Evolutionary conservation across 164 flowering plant genomes (phyloP).

Genomic region (Chimonanthus praecox): DNA sequence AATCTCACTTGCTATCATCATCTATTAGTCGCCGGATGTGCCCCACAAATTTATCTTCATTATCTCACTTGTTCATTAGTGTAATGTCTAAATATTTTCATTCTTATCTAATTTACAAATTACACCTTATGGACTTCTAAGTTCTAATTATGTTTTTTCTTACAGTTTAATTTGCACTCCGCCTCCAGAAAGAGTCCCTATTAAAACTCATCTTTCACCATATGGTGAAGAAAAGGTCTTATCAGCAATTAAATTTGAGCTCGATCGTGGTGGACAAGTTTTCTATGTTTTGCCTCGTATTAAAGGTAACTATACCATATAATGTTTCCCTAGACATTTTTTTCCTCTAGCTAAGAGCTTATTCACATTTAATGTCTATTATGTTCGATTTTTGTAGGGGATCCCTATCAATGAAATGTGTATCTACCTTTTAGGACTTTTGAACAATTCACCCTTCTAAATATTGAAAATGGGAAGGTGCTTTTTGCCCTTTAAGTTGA

Average conservation of each 20-base stretch:
- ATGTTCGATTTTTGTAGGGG: background rate
- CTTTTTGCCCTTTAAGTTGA: too few relatives aligned
- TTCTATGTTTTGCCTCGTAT: constrained; percentile 97
- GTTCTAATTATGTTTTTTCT: constrained; percentile 1
- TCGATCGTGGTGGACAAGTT: constrained; percentile 91
- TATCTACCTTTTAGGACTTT: background rate
- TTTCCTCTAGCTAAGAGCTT: background rate
- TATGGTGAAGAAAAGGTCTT: constrained; percentile 55
- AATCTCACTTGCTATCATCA: too few relatives aligned
- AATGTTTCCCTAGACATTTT: background rate
- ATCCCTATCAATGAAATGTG: background rate
- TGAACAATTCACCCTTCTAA: too few relatives aligned
- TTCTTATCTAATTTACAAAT: background rate
- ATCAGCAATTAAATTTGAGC: constrained; percentile 76
- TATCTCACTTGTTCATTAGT: too few relatives aligned
- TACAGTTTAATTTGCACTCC: constrained; percentile 92
- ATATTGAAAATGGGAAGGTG: too few relatives aligned
- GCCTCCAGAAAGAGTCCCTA: constrained; percentile 98
- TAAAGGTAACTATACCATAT: constrained; percentile 44
- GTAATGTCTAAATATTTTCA: too few relatives aligned
- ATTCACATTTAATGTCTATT: background rate
- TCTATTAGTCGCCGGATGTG: too few relatives aligned
- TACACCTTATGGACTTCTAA: background rate
- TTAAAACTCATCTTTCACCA: constrained; percentile 79
- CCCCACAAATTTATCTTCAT: too few relatives aligned